Base-by-base conservation (phyloP, 2,329 filamentous ascomycete species). In the Pseudogymnoascus sp. region DNA sequence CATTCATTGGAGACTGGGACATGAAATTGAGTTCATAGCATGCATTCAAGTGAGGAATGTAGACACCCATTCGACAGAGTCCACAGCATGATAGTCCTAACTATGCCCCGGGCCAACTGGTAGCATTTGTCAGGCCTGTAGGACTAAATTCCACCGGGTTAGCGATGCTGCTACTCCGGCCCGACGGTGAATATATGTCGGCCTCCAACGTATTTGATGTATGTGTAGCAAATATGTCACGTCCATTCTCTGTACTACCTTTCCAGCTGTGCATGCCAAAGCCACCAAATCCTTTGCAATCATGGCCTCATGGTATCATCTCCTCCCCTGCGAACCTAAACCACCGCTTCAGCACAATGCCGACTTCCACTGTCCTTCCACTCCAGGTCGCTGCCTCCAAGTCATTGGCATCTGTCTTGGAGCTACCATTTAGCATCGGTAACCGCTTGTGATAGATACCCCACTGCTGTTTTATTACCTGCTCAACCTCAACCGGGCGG, bases 271-370 rank as follows among this genome's bases (percentile, higher is more conserved):
- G 49, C 21, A 3, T 34, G 5, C 49, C 23, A 18, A 53, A 31
- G 4, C 46, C 3, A 12, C 23, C 4, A 53, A 7, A 5, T 12
- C 46, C 6, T 7, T 11, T 31, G 21, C 2, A 53, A 53, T 9
- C 8, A 53, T 6, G 25, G 3, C 8, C 4, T 56, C 11, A 56
- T 14, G 28, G 16, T 7, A 34, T 9, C 28, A 56, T 56, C 5
- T 56, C 9, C 5, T 56, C 28, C 2, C 49, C n/a, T 18, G 49
- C 14, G 28, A 87, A 84, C 28, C 72, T 72, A 70, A 90, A 91
- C 89, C 89, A 92, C 36, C 87, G 82, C 16, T 79, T 77, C 40
- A 88, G 75, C 16, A 90, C 78, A 65, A 78, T 79, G 61, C 77
- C 78, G 8, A 88, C 75, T 62, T 83, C 78, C 1, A 89, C 81